Conservation (phyloP, 495 filamentous ascomycete species). For the Staphylotrichum longicolle region DNA sequence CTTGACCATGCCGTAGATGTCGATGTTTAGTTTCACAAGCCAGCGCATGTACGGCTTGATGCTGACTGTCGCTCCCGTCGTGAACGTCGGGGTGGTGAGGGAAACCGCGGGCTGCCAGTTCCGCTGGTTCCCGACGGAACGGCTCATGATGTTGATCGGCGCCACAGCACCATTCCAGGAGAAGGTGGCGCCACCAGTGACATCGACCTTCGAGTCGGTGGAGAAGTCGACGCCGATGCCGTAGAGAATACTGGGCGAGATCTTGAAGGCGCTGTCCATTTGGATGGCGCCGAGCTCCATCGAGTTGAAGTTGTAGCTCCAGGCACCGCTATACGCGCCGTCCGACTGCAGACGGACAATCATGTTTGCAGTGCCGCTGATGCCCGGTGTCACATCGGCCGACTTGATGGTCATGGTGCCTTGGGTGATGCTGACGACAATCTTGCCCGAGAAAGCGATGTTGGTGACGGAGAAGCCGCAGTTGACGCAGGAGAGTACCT, state of each 20-base stretch:
- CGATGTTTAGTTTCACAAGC: neutral
- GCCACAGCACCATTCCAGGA: conserved; percentile 1
- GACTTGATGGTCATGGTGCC: conserved; percentile 5
- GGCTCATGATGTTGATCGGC: conserved; percentile 6
- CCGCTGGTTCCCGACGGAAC: neutral
- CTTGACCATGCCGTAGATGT: conserved; percentile 1
- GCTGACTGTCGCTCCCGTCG: conserved; percentile 1
- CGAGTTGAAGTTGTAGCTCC: conserved; percentile 2
- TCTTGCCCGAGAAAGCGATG: conserved; percentile 4
- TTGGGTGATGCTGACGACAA: conserved; percentile 1
- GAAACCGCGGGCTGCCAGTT: conserved; percentile 3
- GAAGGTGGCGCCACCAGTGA: conserved; percentile 1
- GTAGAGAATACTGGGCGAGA: neutral
- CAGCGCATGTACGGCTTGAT: conserved; percentile 5
- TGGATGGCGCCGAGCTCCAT: neutral
- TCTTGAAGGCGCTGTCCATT: conserved; percentile 3
- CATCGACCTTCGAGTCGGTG: neutral
- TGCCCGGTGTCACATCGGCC: conserved; percentile 2
- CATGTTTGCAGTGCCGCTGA: conserved; percentile 1
- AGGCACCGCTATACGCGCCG: neutral
- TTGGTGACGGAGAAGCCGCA: conserved; percentile 4
- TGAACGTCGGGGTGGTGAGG: conserved; percentile 2
- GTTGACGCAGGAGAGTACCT: neutral
- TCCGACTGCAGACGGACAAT: conserved; percentile 4
- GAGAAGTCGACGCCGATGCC: conserved; percentile 2